Percentiles rank a stretch among this genome's conserved stretches.
Evolutionary conservation across 78 protist species (phyloP).

Genomic region (Capsaspora owczarzaki): DNA sequence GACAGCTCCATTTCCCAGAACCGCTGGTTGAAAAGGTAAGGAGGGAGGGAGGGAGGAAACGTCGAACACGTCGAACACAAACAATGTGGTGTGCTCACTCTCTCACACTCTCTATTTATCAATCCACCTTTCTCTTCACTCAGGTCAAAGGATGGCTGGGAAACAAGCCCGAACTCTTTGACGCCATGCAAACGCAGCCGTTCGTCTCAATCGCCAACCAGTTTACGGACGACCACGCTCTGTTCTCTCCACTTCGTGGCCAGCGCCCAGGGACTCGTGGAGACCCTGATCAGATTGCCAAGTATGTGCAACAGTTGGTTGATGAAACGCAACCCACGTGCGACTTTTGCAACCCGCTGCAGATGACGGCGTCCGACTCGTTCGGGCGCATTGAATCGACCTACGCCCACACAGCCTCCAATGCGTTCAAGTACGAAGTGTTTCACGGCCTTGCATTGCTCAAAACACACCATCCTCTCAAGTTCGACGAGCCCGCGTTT

Average conservation of each 20-base stretch:
- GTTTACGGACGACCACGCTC: not conserved
- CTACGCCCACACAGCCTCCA: not conserved
- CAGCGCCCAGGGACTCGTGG: conserved; percentile 15
- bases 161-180: not conserved
- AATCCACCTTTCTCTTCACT: too few species aligned
- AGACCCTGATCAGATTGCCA: not conserved
- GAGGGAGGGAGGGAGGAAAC: too few species aligned
- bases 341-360: conserved; percentile 5
- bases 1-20: too few species aligned
- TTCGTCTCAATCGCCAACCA: not conserved
- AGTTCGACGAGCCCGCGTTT: not conserved
- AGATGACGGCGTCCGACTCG: conserved; percentile 10
- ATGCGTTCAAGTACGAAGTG: conserved; percentile 13
- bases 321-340: not conserved
- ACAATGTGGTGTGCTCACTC: too few species aligned
- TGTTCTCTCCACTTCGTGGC: conserved; percentile 10
- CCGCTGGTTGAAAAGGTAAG: too few species aligned
- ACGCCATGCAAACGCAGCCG: not conserved
- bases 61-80: too few species aligned
- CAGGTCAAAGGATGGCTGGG: not conserved
- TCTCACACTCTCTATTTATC: too few species aligned
- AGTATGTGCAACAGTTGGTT: conserved; percentile 1
- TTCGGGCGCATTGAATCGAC: not conserved
- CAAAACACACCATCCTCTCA: not conserved
- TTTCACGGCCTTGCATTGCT: conserved; percentile 7